Base-by-base conservation (phyloP, 441 rosid species). In the Flueggea neowawraea region DNA sequence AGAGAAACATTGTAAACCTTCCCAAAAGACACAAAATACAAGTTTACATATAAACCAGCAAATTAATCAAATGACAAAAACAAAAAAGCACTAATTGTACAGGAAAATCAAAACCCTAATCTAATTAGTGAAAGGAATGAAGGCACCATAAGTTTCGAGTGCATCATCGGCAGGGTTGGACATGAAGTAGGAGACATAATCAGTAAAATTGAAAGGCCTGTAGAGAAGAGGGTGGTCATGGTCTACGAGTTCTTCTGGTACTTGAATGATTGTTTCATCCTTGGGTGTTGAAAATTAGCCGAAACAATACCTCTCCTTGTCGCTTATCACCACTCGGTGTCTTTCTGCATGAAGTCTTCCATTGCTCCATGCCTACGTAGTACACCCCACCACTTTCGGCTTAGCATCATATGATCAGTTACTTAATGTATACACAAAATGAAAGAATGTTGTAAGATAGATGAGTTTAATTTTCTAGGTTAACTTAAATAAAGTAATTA, bases 321-420 rank as follows among this genome's bases (percentile, higher is more conserved):
- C 54, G 6, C 77, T 55, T 48, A 73, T 63, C 63, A 73, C 62
- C 71, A 81, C 85, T 49, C 80, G 60, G 57, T 81, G 85, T 15
- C 59, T 73, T 7, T 62, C 61, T 41, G 82, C 76, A 47, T 61
- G 44, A 10, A 78, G 65, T 62, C 82, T 75, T 22, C 74, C 82
- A 33, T 81, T 81, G 79, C 82, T 81, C 82, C 80, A 78, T 45
- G 76, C 82, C 85, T 80, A 57, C 9, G 41, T 36, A 36, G 28
- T 36, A 36, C 28, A 22, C 2, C n/a, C 41, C 41, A 36, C 41
- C 41, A 36, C 41, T 36, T 36, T 36, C 41, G 9, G 7, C 41
- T 36, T 8, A 36, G 9, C 16, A 50, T 12, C 10, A 31, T n/a
- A n/a, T 5, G 7, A 32, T 55, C 33, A 31, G 12, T 17, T 31